Conservation (phyloP, 139 green algal species). For the Micractinium sp. region DNA sequence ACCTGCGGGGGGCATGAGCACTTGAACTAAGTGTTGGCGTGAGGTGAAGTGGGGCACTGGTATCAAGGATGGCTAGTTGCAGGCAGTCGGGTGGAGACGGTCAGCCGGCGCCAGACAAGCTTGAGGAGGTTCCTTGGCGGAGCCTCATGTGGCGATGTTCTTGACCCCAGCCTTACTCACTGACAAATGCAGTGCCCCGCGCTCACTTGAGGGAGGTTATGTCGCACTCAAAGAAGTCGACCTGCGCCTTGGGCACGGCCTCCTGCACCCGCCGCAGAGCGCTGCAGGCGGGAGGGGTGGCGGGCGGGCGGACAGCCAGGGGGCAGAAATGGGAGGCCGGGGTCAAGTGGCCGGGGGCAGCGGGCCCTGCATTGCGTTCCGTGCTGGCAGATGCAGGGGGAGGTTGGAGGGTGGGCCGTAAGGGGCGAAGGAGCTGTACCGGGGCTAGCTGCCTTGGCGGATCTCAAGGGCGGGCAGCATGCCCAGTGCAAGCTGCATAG, state of each 20-base stretch:
- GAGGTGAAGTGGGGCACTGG: no score
- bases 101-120: no score
- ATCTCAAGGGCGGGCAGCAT: no score
- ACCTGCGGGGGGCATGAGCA: constrained; percentile 46
- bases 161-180: neutral
- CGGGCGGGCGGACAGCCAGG: neutral
- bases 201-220: constrained; percentile 2
- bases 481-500: neutral
- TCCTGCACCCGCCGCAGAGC: neutral
- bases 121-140: no score
- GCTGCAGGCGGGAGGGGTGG: neutral
- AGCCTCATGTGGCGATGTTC: no score
- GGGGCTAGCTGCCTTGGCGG: neutral
- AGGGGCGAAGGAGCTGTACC: neutral
- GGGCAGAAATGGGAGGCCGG: neutral
- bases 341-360: neutral
- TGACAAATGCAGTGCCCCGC: neutral
- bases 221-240: constrained; percentile 26
- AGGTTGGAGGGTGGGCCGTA: no score
- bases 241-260: constrained; percentile 1
- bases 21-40: no score
- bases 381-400: neutral
- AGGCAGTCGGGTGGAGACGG: no score
- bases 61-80: no score
- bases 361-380: neutral